Conservation (phyloP, 2,329 filamentous ascomycete species). For the Pseudocercospora macadamiae region DNA sequence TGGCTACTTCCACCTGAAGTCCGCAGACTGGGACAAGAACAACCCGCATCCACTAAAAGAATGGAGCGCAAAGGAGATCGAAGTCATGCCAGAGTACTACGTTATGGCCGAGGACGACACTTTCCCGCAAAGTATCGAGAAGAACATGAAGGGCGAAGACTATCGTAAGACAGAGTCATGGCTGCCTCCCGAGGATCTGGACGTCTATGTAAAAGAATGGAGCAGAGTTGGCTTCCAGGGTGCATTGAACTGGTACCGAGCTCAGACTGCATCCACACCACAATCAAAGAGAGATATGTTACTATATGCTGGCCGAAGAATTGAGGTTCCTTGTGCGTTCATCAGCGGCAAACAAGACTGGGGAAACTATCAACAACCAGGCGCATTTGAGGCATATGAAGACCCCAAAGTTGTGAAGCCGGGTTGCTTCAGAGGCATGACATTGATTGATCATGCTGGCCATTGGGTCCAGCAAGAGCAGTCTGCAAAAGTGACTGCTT, state of each 20-base stretch:
- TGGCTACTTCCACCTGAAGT: constrained; percentile 71
- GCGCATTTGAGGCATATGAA: constrained; percentile 62
- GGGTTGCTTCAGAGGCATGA: constrained; percentile 57
- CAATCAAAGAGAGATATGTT: constrained; percentile 56
- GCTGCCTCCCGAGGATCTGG: constrained; percentile 62
- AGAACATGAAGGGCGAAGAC: constrained; percentile 59
- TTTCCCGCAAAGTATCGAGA: constrained; percentile 62
- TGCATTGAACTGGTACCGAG: constrained; percentile 69
- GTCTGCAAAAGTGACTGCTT: constrained; percentile 56
- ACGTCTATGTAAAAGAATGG: constrained; percentile 65
- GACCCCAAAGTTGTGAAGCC: constrained; percentile 38
- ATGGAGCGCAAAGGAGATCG: constrained; percentile 62
- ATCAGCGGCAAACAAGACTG: constrained; percentile 67
- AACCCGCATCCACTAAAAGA: constrained; percentile 55
- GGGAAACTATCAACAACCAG: constrained; percentile 70
- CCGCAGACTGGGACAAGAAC: constrained; percentile 58
- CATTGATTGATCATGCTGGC: constrained; percentile 62
- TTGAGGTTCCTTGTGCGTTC: constrained; percentile 64
- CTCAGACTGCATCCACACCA: constrained; percentile 52
- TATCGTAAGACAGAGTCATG: constrained; percentile 52
- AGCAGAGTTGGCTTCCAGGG: constrained; percentile 66
- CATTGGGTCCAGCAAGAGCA: constrained; percentile 74
- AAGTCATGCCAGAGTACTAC: constrained; percentile 68
- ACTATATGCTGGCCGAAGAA: constrained; percentile 62
- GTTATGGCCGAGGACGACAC: constrained; percentile 62